These are phyloP conservation scores for Ilyonectria mors-panacis DNA, from an alignment of 2,329 filamentous ascomycete species.

Conservation along the genomic window DNA sequence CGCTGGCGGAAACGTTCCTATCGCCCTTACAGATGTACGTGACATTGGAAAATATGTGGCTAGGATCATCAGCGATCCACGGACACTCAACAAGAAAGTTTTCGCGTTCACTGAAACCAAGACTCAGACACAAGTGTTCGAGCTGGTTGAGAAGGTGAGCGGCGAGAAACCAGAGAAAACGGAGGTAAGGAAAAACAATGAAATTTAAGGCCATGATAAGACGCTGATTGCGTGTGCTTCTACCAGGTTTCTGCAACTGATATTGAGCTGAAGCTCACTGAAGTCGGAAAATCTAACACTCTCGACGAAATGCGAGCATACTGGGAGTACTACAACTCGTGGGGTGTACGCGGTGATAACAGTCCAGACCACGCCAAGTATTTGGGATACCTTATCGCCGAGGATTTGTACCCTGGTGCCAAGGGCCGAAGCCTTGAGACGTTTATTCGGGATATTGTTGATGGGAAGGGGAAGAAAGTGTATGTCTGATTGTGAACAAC, in stretches of 20 bases:
- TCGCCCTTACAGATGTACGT: slow-evolving; percentile 61
- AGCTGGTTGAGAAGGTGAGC: slow-evolving; percentile 61
- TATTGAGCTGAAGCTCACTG: neutral
- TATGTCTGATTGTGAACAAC: neutral
- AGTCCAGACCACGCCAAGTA: slow-evolving; percentile 67
- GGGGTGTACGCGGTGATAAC: slow-evolving; percentile 63
- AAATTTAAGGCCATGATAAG: too few relatives aligned
- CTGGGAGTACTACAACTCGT: neutral
- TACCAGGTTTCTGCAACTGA: slow-evolving; percentile 6
- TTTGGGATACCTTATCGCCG: slow-evolving; percentile 66
- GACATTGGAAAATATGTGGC: slow-evolving; percentile 68
- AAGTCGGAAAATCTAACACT: neutral
- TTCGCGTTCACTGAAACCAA: slow-evolving; percentile 62
- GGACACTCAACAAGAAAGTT: slow-evolving; percentile 68
- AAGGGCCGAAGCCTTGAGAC: slow-evolving; percentile 2
- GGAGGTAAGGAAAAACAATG: slow-evolving; percentile 9
- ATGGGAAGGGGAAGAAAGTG: neutral
- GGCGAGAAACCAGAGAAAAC: slow-evolving; percentile 59
- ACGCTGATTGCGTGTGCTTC: too few relatives aligned
- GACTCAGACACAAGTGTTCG: slow-evolving; percentile 62
- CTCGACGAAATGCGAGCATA: neutral
- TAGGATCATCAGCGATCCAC: slow-evolving; percentile 63
- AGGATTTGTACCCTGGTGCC: slow-evolving; percentile 64
- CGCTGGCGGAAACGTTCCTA: slow-evolving; percentile 62
- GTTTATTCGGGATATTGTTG: neutral